phyloP scores from a whole-genome alignment of 352 stramenopile species.

The Globisporangium canariense region DNA sequence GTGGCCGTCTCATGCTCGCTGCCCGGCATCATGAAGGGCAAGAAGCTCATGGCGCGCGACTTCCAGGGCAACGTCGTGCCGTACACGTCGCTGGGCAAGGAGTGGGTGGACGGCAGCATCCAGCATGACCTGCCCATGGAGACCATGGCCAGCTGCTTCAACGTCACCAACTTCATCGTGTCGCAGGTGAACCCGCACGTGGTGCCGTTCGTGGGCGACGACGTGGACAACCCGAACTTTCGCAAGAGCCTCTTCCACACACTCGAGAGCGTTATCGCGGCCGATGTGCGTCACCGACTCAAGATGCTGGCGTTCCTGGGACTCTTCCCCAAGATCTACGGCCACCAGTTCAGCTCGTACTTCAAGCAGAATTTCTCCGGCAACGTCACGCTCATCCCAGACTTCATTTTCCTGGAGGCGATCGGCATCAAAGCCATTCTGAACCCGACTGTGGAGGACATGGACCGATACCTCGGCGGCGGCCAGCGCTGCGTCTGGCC shows the following conservation, averaged over 20 bases:
- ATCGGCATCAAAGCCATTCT: slow-evolving; percentile 82
- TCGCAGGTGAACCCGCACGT: slow-evolving; percentile 89
- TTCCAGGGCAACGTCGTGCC: slow-evolving; percentile 81
- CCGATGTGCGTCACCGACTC: slow-evolving; percentile 50
- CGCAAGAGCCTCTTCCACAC: slow-evolving; percentile 66
- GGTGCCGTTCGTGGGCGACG: slow-evolving; percentile 90
- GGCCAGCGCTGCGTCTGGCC: slow-evolving; percentile 90
- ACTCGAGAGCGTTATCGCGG: slow-evolving; percentile 83
- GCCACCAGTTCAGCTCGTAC: slow-evolving; percentile 72
- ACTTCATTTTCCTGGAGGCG: slow-evolving; percentile 82
- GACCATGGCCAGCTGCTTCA: slow-evolving; percentile 92
- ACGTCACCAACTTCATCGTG: slow-evolving; percentile 93
- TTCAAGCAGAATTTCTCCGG: slow-evolving; percentile 95
- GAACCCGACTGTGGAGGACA: slow-evolving; percentile 77
- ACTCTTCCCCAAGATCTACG: slow-evolving; percentile 81
- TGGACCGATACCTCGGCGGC: slow-evolving; percentile 71
- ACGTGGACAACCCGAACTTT: slow-evolving; percentile 71
- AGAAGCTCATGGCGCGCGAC: slow-evolving; percentile 78
- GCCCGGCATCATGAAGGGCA: slow-evolving; percentile 89
- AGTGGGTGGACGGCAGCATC: slow-evolving; percentile 93
- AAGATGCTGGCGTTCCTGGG: slow-evolving; percentile 84
- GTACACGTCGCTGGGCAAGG: slow-evolving; percentile 89
- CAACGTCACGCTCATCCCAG: slow-evolving; percentile 93
- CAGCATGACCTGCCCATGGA: slow-evolving; percentile 92
- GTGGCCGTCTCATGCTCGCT: slow-evolving; percentile 91